Percentiles rank a stretch among this genome's conserved stretches.
These are phyloP conservation scores for Candida taoyuanica DNA, from an alignment of 805 yeast genomes.

Conservation along the genomic window DNA sequence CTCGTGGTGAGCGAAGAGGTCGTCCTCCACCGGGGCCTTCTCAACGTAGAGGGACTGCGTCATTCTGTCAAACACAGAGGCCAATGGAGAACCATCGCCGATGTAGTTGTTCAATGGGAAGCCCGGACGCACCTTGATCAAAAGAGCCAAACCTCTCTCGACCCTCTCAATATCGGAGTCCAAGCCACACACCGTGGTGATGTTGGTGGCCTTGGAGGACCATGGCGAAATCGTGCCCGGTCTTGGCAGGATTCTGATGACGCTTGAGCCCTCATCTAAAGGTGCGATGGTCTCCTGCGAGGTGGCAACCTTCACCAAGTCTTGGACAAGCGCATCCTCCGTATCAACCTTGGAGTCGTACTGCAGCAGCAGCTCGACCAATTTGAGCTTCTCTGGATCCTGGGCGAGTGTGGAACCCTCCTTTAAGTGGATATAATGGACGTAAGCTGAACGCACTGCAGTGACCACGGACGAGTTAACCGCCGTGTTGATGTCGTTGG, in stretches of 20 bases:
- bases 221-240: constrained; percentile 97
- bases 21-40: constrained; percentile 58
- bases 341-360: constrained; percentile 68
- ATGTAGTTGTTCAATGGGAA: constrained; percentile 58
- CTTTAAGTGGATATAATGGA: constrained; percentile 73
- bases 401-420: constrained; percentile 21
- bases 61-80: constrained; percentile 88
- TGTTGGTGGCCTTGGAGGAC: constrained; percentile 98
- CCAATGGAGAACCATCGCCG: constrained; percentile 52
- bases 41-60: constrained; percentile 68
- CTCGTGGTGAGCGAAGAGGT: constrained; percentile 68
- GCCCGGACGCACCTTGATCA: constrained; percentile 67
- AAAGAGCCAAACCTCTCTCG: constrained; percentile 83
- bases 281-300: constrained; percentile 29
- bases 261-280: constrained; percentile 41
- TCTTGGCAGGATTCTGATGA: constrained; percentile 82
- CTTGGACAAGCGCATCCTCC: constrained; percentile 39
- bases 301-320: constrained; percentile 35
- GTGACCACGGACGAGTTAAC: constrained; percentile 61
- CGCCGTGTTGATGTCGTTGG: constrained; percentile 65
- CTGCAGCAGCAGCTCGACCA: constrained; percentile 59
- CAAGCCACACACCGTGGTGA: constrained; percentile 83
- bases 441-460: constrained; percentile 66
- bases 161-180: constrained; percentile 67
- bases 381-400: constrained; percentile 35